Conservation (phyloP, 768 basidiomycete genomes). For the Suillus weaverae region DNA sequence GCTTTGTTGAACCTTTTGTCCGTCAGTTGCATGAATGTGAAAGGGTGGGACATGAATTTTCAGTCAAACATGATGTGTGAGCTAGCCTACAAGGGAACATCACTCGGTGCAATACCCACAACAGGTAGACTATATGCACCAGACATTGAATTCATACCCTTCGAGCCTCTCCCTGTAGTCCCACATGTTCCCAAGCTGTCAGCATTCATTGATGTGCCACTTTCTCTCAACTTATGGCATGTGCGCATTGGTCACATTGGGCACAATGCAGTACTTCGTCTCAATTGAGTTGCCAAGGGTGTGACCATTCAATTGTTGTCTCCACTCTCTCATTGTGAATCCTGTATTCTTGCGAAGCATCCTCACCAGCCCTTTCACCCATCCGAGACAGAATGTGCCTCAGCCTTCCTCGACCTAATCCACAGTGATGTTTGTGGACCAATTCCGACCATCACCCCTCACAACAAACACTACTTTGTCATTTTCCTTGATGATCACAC, state of each 20-base stretch:
- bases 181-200: not conserved
- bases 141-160: not conserved
- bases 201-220: not conserved
- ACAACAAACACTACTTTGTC: constrained; percentile 13
- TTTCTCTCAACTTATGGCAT: not conserved
- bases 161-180: not conserved
- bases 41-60: too few relatives aligned
- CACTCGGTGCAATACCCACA: too few relatives aligned
- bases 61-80: too few relatives aligned
- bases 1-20: too few relatives aligned
- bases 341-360: not conserved
- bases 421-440: too few relatives aligned
- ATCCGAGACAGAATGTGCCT: not conserved
- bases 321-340: not conserved
- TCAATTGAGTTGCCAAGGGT: not conserved
- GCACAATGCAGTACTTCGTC: not conserved
- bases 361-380: not conserved
- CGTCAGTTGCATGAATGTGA: too few relatives aligned
- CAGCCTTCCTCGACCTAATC: rapidly evolving
- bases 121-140: too few relatives aligned
- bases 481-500: constrained; percentile 14
- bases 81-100: too few relatives aligned
- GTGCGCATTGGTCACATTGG: not conserved
- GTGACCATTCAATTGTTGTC: rapidly evolving
- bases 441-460: not conserved